A percentile compares a stretch with the other conserved stretches of the same genome.
Evolutionary conservation across 768 basidiomycete genomes (phyloP).

Genomic region (Boletus tylopilopsis): DNA sequence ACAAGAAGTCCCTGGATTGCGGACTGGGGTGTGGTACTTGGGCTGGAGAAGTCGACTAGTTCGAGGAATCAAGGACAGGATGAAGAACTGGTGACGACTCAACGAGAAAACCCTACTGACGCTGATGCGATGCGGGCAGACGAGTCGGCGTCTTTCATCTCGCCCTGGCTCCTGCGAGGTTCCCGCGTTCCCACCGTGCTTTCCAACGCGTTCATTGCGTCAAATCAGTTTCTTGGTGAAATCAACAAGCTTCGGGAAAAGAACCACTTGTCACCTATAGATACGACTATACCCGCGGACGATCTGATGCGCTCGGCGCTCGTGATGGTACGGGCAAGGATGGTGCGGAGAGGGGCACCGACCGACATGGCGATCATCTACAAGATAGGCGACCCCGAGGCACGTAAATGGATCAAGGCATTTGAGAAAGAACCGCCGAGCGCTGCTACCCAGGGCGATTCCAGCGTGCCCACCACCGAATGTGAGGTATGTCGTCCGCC

Average conservation of each 20-base stretch:
- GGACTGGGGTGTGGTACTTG: constrained; percentile 75
- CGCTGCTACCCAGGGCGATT: constrained; percentile 13
- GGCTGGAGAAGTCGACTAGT: constrained; percentile 31
- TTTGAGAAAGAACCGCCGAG: constrained; percentile 18
- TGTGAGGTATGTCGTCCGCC: constrained; percentile 24
- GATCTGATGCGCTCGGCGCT: constrained; percentile 58
- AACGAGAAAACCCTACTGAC: constrained; percentile 41
- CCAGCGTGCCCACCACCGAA: constrained; percentile 20
- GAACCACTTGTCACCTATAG: constrained; percentile 43
- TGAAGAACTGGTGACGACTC: constrained; percentile 50
- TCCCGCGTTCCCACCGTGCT: constrained; percentile 45
- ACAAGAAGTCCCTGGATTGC: constrained; percentile 70
- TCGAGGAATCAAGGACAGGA: constrained; percentile 5
- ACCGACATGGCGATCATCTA: constrained; percentile 76
- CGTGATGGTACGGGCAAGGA: constrained; percentile 59
- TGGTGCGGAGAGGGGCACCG: constrained; percentile 67
- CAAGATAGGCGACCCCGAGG: constrained; percentile 51
- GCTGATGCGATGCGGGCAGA: constrained; percentile 11
- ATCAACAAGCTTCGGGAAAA: constrained; percentile 60
- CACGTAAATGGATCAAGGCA: constrained; percentile 43
- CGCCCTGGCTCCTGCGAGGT: constrained; percentile 73
- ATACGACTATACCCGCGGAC: constrained; percentile 31
- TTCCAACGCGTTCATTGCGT: constrained; percentile 38
- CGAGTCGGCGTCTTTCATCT: constrained; percentile 9
- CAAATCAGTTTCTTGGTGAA: constrained; percentile 44